Evolutionary conservation across 2,329 filamentous ascomycete species (phyloP).

Genomic region (Thielaviopsis populi): DNA sequence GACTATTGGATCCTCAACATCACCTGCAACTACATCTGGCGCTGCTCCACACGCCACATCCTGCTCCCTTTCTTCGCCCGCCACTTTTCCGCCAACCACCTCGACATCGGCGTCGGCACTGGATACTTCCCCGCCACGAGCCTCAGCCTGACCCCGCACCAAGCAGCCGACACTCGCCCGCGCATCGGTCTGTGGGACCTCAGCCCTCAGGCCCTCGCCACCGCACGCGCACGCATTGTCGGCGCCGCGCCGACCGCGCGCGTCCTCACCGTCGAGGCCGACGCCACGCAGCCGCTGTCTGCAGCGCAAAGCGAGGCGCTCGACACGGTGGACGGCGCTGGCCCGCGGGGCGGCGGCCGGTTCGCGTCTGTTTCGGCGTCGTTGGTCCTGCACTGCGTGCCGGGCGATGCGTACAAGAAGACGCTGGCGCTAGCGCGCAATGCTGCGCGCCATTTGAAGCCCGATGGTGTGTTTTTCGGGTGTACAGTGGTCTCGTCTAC

Average conservation of each 20-base stretch:
- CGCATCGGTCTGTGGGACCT: constrained; percentile 27
- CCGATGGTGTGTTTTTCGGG: constrained; percentile 20
- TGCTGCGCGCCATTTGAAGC: constrained; percentile 17
- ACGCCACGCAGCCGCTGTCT: constrained; percentile 28
- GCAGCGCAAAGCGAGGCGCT: constrained; percentile 18
- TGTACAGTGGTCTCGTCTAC: constrained; percentile 20
- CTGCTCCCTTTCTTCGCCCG: constrained; percentile 25
- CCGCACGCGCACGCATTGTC: constrained; percentile 21
- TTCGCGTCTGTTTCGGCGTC: constrained; percentile 14
- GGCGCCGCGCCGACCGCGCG: constrained; percentile 14
- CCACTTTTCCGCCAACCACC: constrained; percentile 25
- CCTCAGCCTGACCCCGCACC: constrained; percentile 18
- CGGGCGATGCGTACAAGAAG: constrained; percentile 6
- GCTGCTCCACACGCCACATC: constrained; percentile 22
- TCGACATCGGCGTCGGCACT: constrained; percentile 29
- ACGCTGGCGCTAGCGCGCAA: constrained; percentile 15
- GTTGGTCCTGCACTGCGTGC: constrained; percentile 15
- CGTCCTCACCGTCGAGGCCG: constrained; percentile 21
- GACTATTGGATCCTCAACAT: constrained; percentile 25
- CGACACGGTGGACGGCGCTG: not conserved
- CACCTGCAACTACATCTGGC: constrained; percentile 26
- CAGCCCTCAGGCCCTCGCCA: constrained; percentile 23
- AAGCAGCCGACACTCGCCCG: constrained; percentile 17
- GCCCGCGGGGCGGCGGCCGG: constrained; percentile 13
- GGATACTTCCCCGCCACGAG: constrained; percentile 26